Base-by-base conservation (phyloP, 2,329 filamentous ascomycete genomes). In the Samsoniella hepiali region DNA sequence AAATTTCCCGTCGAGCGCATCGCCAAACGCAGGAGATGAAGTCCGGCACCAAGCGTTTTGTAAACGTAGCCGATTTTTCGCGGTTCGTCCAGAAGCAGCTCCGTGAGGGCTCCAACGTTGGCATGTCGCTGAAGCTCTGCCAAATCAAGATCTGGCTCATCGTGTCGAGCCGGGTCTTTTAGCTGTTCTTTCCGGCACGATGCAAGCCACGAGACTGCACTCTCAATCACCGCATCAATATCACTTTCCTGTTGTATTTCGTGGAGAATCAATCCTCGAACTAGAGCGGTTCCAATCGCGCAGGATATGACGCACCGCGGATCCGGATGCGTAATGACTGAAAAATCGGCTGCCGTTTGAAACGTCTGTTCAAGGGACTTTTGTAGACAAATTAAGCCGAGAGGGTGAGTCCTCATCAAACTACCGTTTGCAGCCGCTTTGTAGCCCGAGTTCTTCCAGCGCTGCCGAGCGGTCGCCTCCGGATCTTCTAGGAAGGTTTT, bases 401-500 rank as follows among this genome's bases (percentile, higher is more conserved):
- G 70, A 0, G 80, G 79, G 62, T 84, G 81, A 9, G 81, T 84
- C 9, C 82, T 69, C 82, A 84, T 84, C 13, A 84, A 67, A 50
- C 79, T 81, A 1, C 82, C 82, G 60, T 84, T 84, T 0, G 82
- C 79, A 0, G 82, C 82, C 4, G 74, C 72, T 3, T 75, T 69
- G 53, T 74, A 74, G 0, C 72, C 72, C 1, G 73, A 71, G 3
- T 74, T 74, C 17, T 75, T 68, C 82, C 82, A 84, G 17, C 72
- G 69, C 11, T 70, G 67, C 2, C 75, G 72, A 2, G 82, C 79
- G 5, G 71, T 74, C 0, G 61, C 72, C 17, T 74, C 70, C 0
- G 82, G 81, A 44, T 79, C 70, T 0, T 71, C 67, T 0, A 78
- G 70, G 62, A 77, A 84, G 2, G 72, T 69, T 13, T 71, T 72